A percentile compares a stretch with the other conserved stretches of the same genome.
phyloP scores from a whole-genome alignment of 1,284 basidiomycete species.

The Ustilago cynodontis region DNA sequence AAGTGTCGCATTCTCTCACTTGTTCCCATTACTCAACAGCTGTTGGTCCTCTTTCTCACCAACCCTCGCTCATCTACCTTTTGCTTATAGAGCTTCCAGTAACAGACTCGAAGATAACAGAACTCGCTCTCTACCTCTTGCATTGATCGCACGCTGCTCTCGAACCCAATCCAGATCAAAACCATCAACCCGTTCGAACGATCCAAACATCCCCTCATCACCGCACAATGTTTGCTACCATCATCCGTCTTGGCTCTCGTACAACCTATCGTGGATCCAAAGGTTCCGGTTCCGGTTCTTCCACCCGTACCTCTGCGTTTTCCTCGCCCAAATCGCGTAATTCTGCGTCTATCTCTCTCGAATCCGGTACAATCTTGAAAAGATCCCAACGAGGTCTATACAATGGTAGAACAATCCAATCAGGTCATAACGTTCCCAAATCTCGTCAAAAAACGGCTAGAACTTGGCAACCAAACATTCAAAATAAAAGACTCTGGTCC shows the following conservation, averaged over 20 bases:
- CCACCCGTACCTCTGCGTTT: conserved; percentile 57
- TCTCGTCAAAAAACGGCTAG: conserved; percentile 66
- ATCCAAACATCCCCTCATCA: too few species aligned
- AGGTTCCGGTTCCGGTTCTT: conserved; percentile 64
- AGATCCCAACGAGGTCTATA: conserved; percentile 67
- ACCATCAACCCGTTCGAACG: too few species aligned
- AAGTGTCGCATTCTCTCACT: too few species aligned
- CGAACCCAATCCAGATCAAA: too few species aligned
- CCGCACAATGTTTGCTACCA: conserved; percentile 57
- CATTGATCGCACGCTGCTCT: too few species aligned
- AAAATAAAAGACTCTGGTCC: conserved; percentile 54
- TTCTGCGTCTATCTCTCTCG: conserved; percentile 35
- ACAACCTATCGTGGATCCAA: conserved; percentile 66
- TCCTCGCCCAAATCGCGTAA: conserved; percentile 66
- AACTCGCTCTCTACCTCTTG: too few species aligned
- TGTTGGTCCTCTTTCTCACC: too few species aligned
- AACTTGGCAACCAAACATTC: conserved; percentile 66
- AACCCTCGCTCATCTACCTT: neutral
- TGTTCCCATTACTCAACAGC: too few species aligned
- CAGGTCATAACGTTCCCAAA: conserved; percentile 66
- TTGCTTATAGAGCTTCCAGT: too few species aligned
- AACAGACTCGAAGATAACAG: too few species aligned
- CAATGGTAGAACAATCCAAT: conserved; percentile 63
- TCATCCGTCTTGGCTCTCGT: conserved; percentile 63
- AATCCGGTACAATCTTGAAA: conserved; percentile 62